Base-by-base conservation (phyloP, 768 basidiomycete genomes). In the Leucosporidium creatinivorum region DNA sequence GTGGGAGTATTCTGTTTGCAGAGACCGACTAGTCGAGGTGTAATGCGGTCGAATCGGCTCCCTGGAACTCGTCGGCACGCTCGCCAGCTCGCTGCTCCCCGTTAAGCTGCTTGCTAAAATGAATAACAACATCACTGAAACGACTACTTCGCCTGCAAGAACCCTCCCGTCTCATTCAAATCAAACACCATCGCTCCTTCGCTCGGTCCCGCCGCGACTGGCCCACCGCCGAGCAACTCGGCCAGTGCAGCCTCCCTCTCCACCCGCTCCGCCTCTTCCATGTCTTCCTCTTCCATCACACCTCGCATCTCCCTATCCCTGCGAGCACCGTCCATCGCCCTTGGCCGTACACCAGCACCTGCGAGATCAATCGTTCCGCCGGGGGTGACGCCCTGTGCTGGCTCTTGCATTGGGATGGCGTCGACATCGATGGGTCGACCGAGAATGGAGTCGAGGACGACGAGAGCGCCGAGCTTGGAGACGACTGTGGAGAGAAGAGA, bases 391-490 rank as follows among this genome's bases (percentile, higher is more conserved):
- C 69, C 68, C 9, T 39, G 31, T 4, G 67, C 50, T 5, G 36
- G 61, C 4, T 62, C 33, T 30, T 75, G 74, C 61, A 61, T 69
- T 26, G 76, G 75, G 12, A 80, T 76, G 19, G 75, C 76, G 62
- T 82, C 79, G 59, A 76, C 70, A 66, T 81, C 80, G 60, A 81
- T 79, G 2, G 78, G 75, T 4, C 77, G 72, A 18, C 78, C 83
- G 23, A 90, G 82, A 19, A 91, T 66, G 5, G 65, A 52, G 55
- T 66, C 61, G 58, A 72, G 70, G 19, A 72, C 67, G 56, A 72
- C 65, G 49, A 72, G 77, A 23, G 82, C 82, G 54, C 83, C 48
- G 58, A 65, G 62, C 61, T 72, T 72, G 19, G 64, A 66, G 39
- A 72, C 67, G 54, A 72, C 39, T 44, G 13, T 44, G 39, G 15